Evolutionary conservation across 768 basidiomycete species (phyloP), one percentile per base, ranked within the genome.

Genomic region (Trametes coccinea): DNA sequence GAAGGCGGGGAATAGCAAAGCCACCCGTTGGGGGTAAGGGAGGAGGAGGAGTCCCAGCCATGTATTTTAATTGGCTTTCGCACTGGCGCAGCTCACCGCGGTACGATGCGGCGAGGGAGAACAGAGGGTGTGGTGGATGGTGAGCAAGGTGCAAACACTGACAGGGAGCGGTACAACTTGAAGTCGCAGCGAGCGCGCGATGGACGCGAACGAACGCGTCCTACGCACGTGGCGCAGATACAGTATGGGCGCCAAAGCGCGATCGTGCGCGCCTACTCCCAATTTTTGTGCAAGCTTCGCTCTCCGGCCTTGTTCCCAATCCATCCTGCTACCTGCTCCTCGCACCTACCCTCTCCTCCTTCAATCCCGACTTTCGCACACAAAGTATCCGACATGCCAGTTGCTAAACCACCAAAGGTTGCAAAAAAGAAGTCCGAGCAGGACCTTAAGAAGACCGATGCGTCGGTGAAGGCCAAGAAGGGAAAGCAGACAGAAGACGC

Each of bases 11-110:
- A 2, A 72, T 62, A 1, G 70, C 48, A 2, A 67, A 63, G 22
- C 62, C 41, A 27, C 63, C 46, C 8, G 17, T 29, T 2, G 69
- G 57, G 3, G 71, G 69, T 5, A 37, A 11, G 34, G 34, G 34
- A 6, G 34, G 34, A 6, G 34, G 34, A 6, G 72, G 70, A 9
- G 72, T 71, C 16, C 70, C 64, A 22, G 68, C 44, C 70, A 71
- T 72, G 9, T 4, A 8, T 27, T 5, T 17, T 27, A 22, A 1
- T 22, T 22, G 22, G 22, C 22, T 22, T 22, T 22, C 22, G 22
- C 22, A 22, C 22, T 22, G 22, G 22, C 22, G 22, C 22, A 22
- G 22, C 22, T 22, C 22, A 22, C 22, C 22, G 22, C 22, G 22
- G 1, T 22, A 22, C 22, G 22, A 22, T 22, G 22, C 17, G 45